Conservation (phyloP, 1,284 basidiomycete species). For the Bjerkandera adusta region DNA sequence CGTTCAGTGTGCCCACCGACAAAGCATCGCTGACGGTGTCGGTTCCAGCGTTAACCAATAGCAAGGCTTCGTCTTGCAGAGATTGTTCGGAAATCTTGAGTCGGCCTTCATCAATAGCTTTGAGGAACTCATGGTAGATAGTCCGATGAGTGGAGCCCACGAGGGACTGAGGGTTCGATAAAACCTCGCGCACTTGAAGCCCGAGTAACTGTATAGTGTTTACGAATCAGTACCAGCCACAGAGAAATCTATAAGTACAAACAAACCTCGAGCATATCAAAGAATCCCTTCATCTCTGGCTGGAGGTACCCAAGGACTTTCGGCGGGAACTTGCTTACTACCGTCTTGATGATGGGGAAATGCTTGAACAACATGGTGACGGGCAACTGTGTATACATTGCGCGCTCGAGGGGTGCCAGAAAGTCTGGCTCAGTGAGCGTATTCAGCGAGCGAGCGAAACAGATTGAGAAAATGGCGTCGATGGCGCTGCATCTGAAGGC, state of each 20-base stretch:
- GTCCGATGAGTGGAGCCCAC: slow-evolving; percentile 24
- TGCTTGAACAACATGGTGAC: slow-evolving; percentile 26
- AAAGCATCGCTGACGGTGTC: slow-evolving; percentile 24
- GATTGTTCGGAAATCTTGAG: slow-evolving; percentile 8
- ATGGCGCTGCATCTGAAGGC: slow-evolving; percentile 25
- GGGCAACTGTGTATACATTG: slow-evolving; percentile 21
- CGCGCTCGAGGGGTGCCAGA: slow-evolving; percentile 24
- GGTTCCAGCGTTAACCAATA: slow-evolving; percentile 31
- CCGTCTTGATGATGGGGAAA: slow-evolving; percentile 24
- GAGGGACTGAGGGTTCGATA: slow-evolving; percentile 26
- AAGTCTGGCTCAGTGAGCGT: slow-evolving; percentile 25
- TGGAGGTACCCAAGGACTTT: slow-evolving; percentile 6
- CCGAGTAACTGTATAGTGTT: slow-evolving; percentile 4
- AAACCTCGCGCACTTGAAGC: slow-evolving; percentile 32
- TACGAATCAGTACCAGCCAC: not conserved
- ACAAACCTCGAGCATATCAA: slow-evolving; percentile 3
- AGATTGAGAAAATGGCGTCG: slow-evolving; percentile 31
- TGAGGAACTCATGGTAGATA: slow-evolving; percentile 29
- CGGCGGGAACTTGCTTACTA: slow-evolving; percentile 10
- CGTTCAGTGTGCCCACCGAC: slow-evolving; percentile 2
- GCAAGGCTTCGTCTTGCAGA: slow-evolving; percentile 29
- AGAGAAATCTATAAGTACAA: not conserved
- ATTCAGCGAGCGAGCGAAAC: slow-evolving; percentile 25
- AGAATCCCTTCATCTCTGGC: slow-evolving; percentile 6
- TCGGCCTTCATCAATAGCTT: slow-evolving; percentile 16